Evolutionary conservation across 306 rosid species (phyloP).

Genomic region (Fragaria ananassa): DNA sequence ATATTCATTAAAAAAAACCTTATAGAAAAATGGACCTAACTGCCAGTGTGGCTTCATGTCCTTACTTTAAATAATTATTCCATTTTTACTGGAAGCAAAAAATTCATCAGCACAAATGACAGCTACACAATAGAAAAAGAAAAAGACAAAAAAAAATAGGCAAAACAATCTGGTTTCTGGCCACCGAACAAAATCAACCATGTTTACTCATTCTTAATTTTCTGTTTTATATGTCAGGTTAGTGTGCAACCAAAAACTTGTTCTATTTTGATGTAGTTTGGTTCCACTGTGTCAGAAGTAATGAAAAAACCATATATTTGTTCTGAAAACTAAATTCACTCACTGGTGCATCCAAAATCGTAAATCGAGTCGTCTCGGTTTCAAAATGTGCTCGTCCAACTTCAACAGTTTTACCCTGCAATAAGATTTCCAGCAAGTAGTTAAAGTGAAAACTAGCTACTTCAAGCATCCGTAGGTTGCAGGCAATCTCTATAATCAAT

Average conservation of each 20-base stretch:
- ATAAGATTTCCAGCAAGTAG: slow-evolving; percentile 12
- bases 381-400: slow-evolving; percentile 99
- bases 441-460: not conserved
- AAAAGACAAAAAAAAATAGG: not conserved
- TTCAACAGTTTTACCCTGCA: slow-evolving; percentile 96
- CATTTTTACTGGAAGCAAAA: not conserved
- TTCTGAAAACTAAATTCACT: slow-evolving; percentile 31
- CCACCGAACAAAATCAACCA: not conserved
- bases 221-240: not conserved
- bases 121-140: not conserved
- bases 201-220: not conserved
- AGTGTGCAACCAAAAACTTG: not conserved
- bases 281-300: not conserved
- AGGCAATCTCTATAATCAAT: not conserved
- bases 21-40: not conserved
- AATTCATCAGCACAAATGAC: not conserved
- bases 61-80: not conserved
- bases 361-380: slow-evolving; percentile 81
- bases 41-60: not conserved
- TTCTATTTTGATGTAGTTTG: not conserved
- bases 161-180: not conserved
- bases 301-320: not conserved
- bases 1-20: too few species aligned
- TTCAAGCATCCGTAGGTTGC: slow-evolving; percentile 3
- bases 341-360: slow-evolving; percentile 98